These are phyloP conservation scores for Botryosphaeria dothidea DNA, from an alignment of 2,329 filamentous ascomycete genomes.

Conservation along the genomic window DNA sequence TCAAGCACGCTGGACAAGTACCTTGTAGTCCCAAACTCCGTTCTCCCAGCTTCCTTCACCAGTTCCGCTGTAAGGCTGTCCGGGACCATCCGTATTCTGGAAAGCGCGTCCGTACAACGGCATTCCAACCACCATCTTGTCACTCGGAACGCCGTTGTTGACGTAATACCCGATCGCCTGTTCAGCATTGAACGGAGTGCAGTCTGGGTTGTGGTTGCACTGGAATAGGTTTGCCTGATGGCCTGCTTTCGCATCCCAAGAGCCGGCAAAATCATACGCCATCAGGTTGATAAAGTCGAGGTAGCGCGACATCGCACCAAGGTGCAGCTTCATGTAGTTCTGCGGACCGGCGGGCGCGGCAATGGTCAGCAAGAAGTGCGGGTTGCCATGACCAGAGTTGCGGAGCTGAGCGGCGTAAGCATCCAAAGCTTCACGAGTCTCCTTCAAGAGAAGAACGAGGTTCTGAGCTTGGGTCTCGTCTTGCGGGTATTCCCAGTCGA, in stretches of 20 bases:
- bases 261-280: conserved; percentile 65
- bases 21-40: conserved; percentile 85
- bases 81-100: conserved; percentile 73
- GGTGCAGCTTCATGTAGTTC: conserved; percentile 45
- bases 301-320: conserved; percentile 42
- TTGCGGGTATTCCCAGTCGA: conserved; percentile 52
- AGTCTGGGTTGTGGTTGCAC: conserved; percentile 55
- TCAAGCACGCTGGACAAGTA: neutral
- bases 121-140: conserved; percentile 87
- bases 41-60: conserved; percentile 82
- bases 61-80: conserved; percentile 67
- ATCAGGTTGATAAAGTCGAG: conserved; percentile 55
- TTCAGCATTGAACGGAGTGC: conserved; percentile 78
- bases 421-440: conserved; percentile 41
- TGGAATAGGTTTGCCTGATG: conserved; percentile 81
- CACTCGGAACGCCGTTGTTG: conserved; percentile 56
- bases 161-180: conserved; percentile 72
- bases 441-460: conserved; percentile 42
- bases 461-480: conserved; percentile 41
- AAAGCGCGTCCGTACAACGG: conserved; percentile 90
- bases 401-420: conserved; percentile 35
- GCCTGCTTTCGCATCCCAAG: conserved; percentile 71
- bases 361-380: conserved; percentile 43
- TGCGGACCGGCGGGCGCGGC: conserved; percentile 46
- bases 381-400: neutral